Base-by-base conservation (phyloP, 2,329 filamentous ascomycete species). In the Teratosphaeria zuluensis region DNA sequence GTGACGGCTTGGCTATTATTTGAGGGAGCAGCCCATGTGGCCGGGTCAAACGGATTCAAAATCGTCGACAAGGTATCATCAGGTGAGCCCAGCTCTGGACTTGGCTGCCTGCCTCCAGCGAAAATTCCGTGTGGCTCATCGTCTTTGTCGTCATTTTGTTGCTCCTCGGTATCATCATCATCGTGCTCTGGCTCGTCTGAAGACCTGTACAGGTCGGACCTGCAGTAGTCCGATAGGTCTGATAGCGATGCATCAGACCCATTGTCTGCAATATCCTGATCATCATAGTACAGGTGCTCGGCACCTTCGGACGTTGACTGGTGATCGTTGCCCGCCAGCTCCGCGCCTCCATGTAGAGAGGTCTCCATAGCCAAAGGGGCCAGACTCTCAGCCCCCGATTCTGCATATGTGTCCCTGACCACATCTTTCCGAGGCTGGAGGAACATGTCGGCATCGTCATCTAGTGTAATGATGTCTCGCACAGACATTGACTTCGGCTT, bases 401-500 rank as follows among this genome's bases (percentile, higher is more conserved):
- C 57, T 3, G 53, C 59, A 57, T 62, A 61, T 12, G 56, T 62
- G 30, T 63, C 59, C 33, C 56, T 56, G 12, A 63, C 56, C 24
- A 56, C 33, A 31, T 46, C 30, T 24, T 59, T 46, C 9, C 51
- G 28, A 19, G n/a, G 7, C 21, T 24, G 31, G 30, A 14, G 38
- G 8, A 16, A 64, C 64, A n/a, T 4, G 24, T 65, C 57, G 5
- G 16, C 42, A 16, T 63, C 59, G 54, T 63, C 61, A 4, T 56
- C 35, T 1, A 62, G 56, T 42, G 64, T 53, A 58, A 64, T 60
- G 56, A 65, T 55, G 19, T 35, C 28, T 14, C 35, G 4, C 21
- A 19, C 14, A 14, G 53, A 16, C 53, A 14, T 28, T n/a, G 16
- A 31, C 21, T 21, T 30, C n/a, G 53, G 53, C 32, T 42, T 12